These are phyloP conservation scores for Medicago ruthenica DNA, from an alignment of 306 rosid genomes.

Conservation along the genomic window DNA sequence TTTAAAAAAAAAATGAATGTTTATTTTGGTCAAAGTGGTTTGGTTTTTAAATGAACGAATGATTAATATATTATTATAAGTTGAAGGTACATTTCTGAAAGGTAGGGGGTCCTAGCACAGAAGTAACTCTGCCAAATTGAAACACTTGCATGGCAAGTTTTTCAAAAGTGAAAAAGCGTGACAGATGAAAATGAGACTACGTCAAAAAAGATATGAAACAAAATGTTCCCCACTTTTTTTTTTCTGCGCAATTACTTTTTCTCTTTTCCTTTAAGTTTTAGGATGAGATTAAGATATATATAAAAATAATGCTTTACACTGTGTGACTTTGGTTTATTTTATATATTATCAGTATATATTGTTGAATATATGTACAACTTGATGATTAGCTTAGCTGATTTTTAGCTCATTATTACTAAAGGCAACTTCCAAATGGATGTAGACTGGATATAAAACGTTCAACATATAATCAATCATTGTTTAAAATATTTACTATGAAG, in stretches of 20 bases:
- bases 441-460: constrained; percentile 24
- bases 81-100: constrained; percentile 39
- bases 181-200: constrained; percentile 45
- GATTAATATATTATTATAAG: constrained; percentile 27
- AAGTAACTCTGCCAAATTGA: constrained; percentile 49
- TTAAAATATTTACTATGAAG: constrained; percentile 32
- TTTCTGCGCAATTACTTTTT: constrained; percentile 16
- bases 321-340: background rate
- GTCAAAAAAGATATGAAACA: constrained; percentile 54
- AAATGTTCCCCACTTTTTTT: constrained; percentile 50
- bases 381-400: constrained; percentile 14
- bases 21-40: background rate
- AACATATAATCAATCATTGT: background rate
- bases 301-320: constrained; percentile 33
- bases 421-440: constrained; percentile 11
- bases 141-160: constrained; percentile 60
- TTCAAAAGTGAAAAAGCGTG: constrained; percentile 52
- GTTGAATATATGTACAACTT: background rate
- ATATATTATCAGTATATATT: background rate
- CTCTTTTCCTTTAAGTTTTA: constrained; percentile 32
- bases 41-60: constrained; percentile 8
- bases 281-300: constrained; percentile 14
- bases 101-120: constrained; percentile 47
- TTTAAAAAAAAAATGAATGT: too few species aligned
- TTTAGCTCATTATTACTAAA: constrained; percentile 16